phyloP scores from a whole-genome alignment of 306 rosid genomes.

The Argentina anserina region DNA sequence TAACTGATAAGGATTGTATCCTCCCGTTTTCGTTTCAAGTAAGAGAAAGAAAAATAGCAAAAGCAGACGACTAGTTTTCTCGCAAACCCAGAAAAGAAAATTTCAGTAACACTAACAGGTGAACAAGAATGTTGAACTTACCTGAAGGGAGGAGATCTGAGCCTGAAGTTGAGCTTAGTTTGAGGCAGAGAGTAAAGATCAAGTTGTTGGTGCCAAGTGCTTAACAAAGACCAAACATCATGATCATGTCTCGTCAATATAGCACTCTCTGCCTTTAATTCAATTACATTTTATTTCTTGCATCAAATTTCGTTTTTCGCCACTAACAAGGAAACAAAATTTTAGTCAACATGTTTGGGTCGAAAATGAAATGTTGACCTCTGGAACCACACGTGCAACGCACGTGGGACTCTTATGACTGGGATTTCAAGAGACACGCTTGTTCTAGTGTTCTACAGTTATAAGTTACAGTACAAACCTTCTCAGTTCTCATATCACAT shows the following conservation, averaged over 20 bases:
- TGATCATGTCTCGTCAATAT: neutral
- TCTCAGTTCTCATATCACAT: neutral
- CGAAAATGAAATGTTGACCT: neutral
- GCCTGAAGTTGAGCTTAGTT: neutral
- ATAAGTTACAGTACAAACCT: too few relatives aligned
- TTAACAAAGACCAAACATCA: neutral
- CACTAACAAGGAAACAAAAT: neutral
- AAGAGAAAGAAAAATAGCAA: neutral
- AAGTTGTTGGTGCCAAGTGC: neutral
- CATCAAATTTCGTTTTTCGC: neutral
- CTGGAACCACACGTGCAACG: neutral
- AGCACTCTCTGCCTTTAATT: neutral
- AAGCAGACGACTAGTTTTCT: neutral
- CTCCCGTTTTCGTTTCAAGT: neutral
- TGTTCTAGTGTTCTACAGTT: too few relatives aligned
- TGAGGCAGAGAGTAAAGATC: neutral
- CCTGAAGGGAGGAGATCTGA: conserved; percentile 4
- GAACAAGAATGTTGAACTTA: neutral
- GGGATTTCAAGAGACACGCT: neutral
- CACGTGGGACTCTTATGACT: neutral
- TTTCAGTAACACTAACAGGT: neutral
- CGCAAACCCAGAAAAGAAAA: neutral
- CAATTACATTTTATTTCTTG: neutral
- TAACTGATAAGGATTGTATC: neutral
- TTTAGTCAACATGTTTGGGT: neutral